Evolutionary conservation across 495 filamentous ascomycete species (phyloP).

Genomic region (Acidiella bohemica): DNA sequence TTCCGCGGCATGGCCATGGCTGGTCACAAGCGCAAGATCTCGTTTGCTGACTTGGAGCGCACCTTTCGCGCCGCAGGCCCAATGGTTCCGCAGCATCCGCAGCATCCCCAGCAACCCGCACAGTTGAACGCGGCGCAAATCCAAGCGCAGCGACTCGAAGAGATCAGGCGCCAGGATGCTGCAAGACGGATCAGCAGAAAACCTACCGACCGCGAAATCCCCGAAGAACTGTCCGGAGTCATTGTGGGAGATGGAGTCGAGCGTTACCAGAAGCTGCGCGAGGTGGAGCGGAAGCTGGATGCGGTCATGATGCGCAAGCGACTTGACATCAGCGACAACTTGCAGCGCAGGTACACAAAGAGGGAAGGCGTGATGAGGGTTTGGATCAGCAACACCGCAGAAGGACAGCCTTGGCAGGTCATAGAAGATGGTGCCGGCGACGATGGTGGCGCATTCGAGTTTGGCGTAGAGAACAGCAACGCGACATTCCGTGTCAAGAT

Average conservation of each 20-base stretch:
- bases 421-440: conserved; percentile 32
- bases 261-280: conserved; percentile 69
- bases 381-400: conserved; percentile 91
- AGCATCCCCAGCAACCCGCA: background rate
- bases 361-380: conserved; percentile 48
- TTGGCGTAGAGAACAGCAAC: conserved; percentile 49
- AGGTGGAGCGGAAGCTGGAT: conserved; percentile 79
- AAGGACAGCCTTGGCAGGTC: conserved; percentile 84
- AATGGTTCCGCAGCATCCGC: conserved; percentile 11
- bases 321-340: conserved; percentile 67
- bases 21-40: conserved; percentile 25
- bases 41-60: conserved; percentile 27
- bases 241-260: conserved; percentile 68
- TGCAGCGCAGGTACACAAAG: conserved; percentile 63
- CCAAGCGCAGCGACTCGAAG: conserved; percentile 35
- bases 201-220: conserved; percentile 88
- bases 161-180: conserved; percentile 43
- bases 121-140: conserved; percentile 8
- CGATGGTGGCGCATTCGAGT: conserved; percentile 61
- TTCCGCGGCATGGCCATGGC: background rate
- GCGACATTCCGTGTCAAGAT: conserved; percentile 82
- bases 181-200: conserved; percentile 68
- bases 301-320: conserved; percentile 91
- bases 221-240: conserved; percentile 63
- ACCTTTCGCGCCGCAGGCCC: conserved; percentile 30